Percentiles rank a stretch among this genome's conserved stretches.
Evolutionary conservation across 257 asterid genomes (phyloP).

Genomic region (Solanum corneliomulleri): DNA sequence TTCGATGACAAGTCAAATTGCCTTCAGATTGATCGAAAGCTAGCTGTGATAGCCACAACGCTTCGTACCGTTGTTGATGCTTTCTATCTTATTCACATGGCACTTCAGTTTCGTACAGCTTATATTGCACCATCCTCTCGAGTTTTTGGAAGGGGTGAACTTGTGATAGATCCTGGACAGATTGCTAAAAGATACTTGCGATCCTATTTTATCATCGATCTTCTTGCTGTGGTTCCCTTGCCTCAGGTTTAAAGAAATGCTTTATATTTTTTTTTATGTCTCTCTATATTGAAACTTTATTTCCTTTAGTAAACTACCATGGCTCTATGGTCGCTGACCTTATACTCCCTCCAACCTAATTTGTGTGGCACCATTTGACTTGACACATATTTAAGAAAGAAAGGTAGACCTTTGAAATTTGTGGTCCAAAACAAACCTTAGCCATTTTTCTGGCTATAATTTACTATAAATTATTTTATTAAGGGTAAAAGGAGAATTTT

Average conservation of each 20-base stretch:
- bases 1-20: slow-evolving; percentile 56
- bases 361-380: background rate
- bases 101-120: slow-evolving; percentile 88
- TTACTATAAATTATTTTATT: background rate
- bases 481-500: background rate
- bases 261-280: background rate
- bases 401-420: background rate
- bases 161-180: slow-evolving; percentile 80
- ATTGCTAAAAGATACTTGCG: slow-evolving; percentile 67
- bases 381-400: background rate
- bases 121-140: slow-evolving; percentile 97
- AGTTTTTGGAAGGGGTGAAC: slow-evolving; percentile 97
- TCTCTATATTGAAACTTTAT: background rate
- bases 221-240: slow-evolving; percentile 75
- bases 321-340: background rate
- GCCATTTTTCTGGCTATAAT: background rate
- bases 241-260: slow-evolving; percentile 57
- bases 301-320: background rate
- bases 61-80: slow-evolving; percentile 61
- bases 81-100: slow-evolving; percentile 59
- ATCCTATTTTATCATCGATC: slow-evolving; percentile 76
- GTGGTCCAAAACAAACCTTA: background rate
- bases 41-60: slow-evolving; percentile 75
- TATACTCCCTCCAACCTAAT: background rate
- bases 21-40: slow-evolving; percentile 58